phyloP scores from a whole-genome alignment of 2,329 filamentous ascomycete species.

The Rutstroemia sp. region DNA sequence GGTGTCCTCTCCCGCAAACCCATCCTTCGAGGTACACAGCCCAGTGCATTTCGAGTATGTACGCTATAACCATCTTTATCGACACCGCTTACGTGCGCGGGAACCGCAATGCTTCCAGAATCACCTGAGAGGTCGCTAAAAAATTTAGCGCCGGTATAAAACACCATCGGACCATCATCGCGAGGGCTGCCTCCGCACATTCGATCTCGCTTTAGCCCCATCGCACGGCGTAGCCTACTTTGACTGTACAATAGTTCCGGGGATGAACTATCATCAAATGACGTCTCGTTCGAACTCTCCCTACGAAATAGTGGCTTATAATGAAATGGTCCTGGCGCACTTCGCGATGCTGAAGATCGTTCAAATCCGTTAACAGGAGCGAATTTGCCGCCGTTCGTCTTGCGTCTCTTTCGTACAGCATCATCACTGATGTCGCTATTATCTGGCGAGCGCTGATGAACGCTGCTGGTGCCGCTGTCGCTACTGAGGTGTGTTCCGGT shows the following conservation, averaged over 20 bases:
- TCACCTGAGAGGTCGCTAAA: slow-evolving; percentile 74
- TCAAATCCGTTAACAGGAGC: not conserved
- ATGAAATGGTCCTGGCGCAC: slow-evolving; percentile 45
- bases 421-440: slow-evolving; percentile 21
- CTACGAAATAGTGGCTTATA: slow-evolving; percentile 57
- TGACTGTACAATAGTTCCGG: not conserved
- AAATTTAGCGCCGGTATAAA: slow-evolving; percentile 73
- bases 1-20: slow-evolving; percentile 11
- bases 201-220: not conserved
- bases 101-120: slow-evolving; percentile 39
- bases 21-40: slow-evolving; percentile 9
- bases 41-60: slow-evolving; percentile 13
- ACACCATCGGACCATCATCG: slow-evolving; percentile 70
- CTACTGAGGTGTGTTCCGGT: slow-evolving; percentile 59
- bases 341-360: slow-evolving; percentile 20
- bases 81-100: slow-evolving; percentile 42
- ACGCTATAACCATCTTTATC: slow-evolving; percentile 32
- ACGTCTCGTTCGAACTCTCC: slow-evolving; percentile 36
- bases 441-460: slow-evolving; percentile 34
- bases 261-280: slow-evolving; percentile 1
- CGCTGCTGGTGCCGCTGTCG: slow-evolving; percentile 48
- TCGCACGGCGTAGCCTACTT: not conserved
- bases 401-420: slow-evolving; percentile 20
- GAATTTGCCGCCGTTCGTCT: slow-evolving; percentile 16
- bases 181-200: slow-evolving; percentile 35